Evolutionary conservation across 1,284 basidiomycete genomes (phyloP).

Genomic region (Moniliella sp.): DNA sequence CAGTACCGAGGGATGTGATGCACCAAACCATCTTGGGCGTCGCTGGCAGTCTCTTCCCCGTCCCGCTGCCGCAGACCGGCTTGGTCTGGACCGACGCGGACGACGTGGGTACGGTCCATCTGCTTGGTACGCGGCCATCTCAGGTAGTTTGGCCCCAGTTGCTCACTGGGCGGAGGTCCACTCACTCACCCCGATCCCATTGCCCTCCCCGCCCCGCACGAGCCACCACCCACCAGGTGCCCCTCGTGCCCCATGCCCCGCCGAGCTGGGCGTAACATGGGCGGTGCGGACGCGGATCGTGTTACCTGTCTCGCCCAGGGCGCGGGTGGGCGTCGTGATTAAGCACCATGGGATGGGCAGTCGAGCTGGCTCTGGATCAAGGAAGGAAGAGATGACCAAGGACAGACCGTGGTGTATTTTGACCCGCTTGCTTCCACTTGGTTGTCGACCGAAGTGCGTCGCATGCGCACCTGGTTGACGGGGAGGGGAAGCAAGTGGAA

Average conservation of each 20-base stretch:
- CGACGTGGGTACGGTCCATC: not conserved
- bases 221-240: too few relatives aligned
- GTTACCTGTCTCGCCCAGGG: conserved; percentile 1
- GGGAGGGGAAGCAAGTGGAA: too few relatives aligned
- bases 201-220: conserved; percentile 1
- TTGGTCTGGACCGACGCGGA: not conserved
- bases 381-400: too few relatives aligned
- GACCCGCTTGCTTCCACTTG: conserved; percentile 5
- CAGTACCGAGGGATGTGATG: conserved; percentile 12
- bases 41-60: not conserved
- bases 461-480: conserved; percentile 4
- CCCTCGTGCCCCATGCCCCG: not conserved
- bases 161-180: conserved; percentile 6
- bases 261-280: not conserved
- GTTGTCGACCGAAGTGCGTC: conserved; percentile 8
- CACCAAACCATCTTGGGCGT: conserved; percentile 1
- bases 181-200: conserved; percentile 4
- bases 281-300: not conserved
- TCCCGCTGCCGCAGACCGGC: not conserved
- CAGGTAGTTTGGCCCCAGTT: too few relatives aligned
- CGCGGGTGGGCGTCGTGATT: conserved; percentile 4
- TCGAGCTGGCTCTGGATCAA: too few relatives aligned
- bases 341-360: too few relatives aligned
- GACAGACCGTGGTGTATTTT: conserved; percentile 5
- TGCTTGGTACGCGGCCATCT: conserved; percentile 8